Evolutionary conservation across 495 filamentous ascomycete species (phyloP), one percentile per base, ranked within the genome.

Genomic region (Cairneyella variabilis): DNA sequence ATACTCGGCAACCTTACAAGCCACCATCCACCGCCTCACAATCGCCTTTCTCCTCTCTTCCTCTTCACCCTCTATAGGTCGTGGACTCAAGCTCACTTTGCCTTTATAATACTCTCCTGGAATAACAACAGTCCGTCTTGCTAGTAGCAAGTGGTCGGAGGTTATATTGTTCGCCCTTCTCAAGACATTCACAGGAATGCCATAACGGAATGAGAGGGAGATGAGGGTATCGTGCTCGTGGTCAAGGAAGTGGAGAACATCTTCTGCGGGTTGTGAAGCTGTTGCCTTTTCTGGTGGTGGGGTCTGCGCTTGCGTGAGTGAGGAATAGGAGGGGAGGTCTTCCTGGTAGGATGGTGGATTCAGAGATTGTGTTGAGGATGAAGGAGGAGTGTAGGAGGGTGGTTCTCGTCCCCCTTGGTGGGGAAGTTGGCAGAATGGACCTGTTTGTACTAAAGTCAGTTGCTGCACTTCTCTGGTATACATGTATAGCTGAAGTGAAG

Each of bases 1-100:
- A 64, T 65, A 81, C 71, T 90, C 85, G 21, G 79, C 61, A 21
- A 84, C 83, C 60, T 89, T 89, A 64, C 78, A 84, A 1, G 73
- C 71, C 12, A 88, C 76, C 86, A 88, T 88, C 74, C 76, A 91
- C 48, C 81, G 71, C 36, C 87, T 75, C 28, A 90, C 74, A 59
- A 82, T 83, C 11, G 69, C 70, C 65, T 85, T 88, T 34, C 79
- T 75, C 22, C 71, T 70, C 60, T 85, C 83, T 59, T 87, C 83
- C 26, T 83, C 85, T 48, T 87, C 85, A 22, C 82, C 81, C 37
- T 86, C 86, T 7, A 83, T 62, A 0, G 85, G 86, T 6, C 76
- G 66, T 1, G 85, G 80, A 14, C 82, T 86, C 9, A 89, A 66
- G 51, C 77, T 82, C 4, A 82, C 71, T 18, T 78, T 79, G 2